Evolutionary conservation across 2,329 filamentous ascomycete species (phyloP), one percentile per base, ranked within the genome.

Genomic region (Neonectria ditissima): DNA sequence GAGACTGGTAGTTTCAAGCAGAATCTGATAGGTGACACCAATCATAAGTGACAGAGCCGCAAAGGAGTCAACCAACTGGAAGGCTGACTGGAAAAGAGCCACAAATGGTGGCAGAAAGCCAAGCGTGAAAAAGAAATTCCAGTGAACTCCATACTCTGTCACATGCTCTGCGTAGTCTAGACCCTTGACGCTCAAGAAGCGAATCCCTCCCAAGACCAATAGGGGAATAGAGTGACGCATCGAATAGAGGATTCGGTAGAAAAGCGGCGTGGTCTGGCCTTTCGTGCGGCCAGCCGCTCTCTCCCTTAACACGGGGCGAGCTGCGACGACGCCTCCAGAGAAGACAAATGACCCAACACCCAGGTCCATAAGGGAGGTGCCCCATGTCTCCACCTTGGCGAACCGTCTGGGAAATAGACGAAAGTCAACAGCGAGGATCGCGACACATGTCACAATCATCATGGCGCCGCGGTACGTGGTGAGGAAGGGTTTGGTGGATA

Each of bases 71-170:
- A 97, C 80, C 59, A 91, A 74, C 16, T 85, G 83, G 62, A 95
- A 87, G 0, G 90, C 81, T 1, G 91, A 87, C 76, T 97, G 92
- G 65, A 95, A 92, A 0, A 96, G 77, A 28, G 95, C 94, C 55
- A 97, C 89, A 73, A 97, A 97, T 1, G 94, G 94, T 1, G 95
- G 93, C 24, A 99, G 81, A 51, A 97, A 87, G 6, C 90, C 94
- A 10, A 99, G 84, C 0, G 96, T 99, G 80, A 98, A 98, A 85
- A 99, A 99, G 79, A 99, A 99, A 79, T 99, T 99, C 96, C 96
- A 99, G 79, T 99, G 96, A 10, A 99, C 93, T 45, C 96, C 96
- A 75, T 99, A 99, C 77, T 99, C 96, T 14, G 93, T 94, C 62
- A 97, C 93, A 81, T 99, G 96, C 78, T 99, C 96, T 3, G 94